Conservation (phyloP, 129 eudicot genomes). For the Arctium lappa region DNA sequence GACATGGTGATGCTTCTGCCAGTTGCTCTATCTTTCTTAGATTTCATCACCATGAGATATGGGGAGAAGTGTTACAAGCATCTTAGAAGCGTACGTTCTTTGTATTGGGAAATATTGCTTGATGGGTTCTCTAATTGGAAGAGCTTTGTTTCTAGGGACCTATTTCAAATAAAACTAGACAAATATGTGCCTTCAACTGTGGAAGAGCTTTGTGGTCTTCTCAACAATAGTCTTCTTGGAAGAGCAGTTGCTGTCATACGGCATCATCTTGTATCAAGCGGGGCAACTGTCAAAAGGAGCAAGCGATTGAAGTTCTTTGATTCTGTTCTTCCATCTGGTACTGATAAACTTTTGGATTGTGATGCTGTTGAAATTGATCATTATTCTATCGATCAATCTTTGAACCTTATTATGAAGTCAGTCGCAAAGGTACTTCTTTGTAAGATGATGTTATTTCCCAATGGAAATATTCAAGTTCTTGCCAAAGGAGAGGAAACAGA, state of each 20-base stretch:
- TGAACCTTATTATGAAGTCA: conserved; percentile 44
- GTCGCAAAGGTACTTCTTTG: conserved; percentile 65
- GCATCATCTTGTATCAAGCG: conserved; percentile 34
- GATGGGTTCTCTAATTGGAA: conserved; percentile 68
- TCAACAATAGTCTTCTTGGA: conserved; percentile 65
- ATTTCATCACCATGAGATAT: conserved; percentile 29
- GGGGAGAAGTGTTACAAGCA: conserved; percentile 36
- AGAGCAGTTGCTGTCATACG: conserved; percentile 49
- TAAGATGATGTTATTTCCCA: conserved; percentile 49
- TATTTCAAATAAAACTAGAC: conserved; percentile 44
- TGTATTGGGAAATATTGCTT: conserved; percentile 49
- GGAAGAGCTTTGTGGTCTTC: conserved; percentile 44
- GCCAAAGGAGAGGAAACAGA: conserved; percentile 17
- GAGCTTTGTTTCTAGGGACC: conserved; percentile 47
- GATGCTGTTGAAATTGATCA: conserved; percentile 26
- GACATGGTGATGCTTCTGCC: conserved; percentile 74
- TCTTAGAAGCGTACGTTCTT: conserved; percentile 28
- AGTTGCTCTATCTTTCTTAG: conserved; percentile 50
- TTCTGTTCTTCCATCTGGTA: conserved; percentile 50
- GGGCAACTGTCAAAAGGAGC: conserved; percentile 28
- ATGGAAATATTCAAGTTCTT: conserved; percentile 11
- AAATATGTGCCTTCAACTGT: conserved; percentile 37
- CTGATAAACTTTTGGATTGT: conserved; percentile 46
- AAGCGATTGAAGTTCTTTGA: conserved; percentile 51
- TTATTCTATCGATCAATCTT: conserved; percentile 44